These are phyloP conservation scores for Colletotrichum navitas DNA, from an alignment of 2,329 filamentous ascomycete species.

Conservation along the genomic window DNA sequence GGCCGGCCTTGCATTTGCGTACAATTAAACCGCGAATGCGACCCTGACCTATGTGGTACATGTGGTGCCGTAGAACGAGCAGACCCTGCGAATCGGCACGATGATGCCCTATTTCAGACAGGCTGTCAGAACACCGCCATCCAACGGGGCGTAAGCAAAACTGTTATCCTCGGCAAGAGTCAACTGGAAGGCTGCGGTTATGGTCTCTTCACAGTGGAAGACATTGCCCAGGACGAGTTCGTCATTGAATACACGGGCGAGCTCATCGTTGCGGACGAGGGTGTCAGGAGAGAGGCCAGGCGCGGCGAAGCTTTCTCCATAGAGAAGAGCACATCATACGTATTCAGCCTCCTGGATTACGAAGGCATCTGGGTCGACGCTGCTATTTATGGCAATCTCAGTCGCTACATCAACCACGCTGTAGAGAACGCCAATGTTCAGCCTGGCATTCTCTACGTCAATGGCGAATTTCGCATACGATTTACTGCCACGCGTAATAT, in stretches of 20 bases:
- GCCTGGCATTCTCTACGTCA: slow-evolving; percentile 77
- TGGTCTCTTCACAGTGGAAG: slow-evolving; percentile 79
- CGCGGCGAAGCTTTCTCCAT: slow-evolving; percentile 73
- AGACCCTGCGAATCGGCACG: slow-evolving; percentile 74
- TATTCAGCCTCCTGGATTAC: slow-evolving; percentile 70
- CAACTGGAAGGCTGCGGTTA: slow-evolving; percentile 78
- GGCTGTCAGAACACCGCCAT: slow-evolving; percentile 80
- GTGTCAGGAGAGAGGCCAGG: slow-evolving; percentile 74
- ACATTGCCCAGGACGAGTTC: slow-evolving; percentile 77
- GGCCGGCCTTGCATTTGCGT: slow-evolving; percentile 76
- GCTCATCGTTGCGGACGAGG: slow-evolving; percentile 77
- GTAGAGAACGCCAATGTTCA: slow-evolving; percentile 67
- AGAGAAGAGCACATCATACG: slow-evolving; percentile 72
- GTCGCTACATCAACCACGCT: slow-evolving; percentile 87
- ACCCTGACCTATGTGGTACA: slow-evolving; percentile 77
- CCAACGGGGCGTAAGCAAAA: slow-evolving; percentile 75
- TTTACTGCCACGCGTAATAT: slow-evolving; percentile 78
- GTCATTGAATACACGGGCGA: slow-evolving; percentile 87
- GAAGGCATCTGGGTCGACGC: slow-evolving; percentile 79
- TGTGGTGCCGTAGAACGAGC: slow-evolving; percentile 79
- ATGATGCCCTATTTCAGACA: slow-evolving; percentile 66
- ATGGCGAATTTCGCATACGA: slow-evolving; percentile 81
- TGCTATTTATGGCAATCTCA: slow-evolving; percentile 82
- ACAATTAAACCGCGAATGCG: slow-evolving; percentile 82
- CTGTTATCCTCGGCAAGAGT: slow-evolving; percentile 77